Evolutionary conservation across 2,329 filamentous ascomycete genomes (phyloP).

Genomic region (Leptoxyphium fumago): DNA sequence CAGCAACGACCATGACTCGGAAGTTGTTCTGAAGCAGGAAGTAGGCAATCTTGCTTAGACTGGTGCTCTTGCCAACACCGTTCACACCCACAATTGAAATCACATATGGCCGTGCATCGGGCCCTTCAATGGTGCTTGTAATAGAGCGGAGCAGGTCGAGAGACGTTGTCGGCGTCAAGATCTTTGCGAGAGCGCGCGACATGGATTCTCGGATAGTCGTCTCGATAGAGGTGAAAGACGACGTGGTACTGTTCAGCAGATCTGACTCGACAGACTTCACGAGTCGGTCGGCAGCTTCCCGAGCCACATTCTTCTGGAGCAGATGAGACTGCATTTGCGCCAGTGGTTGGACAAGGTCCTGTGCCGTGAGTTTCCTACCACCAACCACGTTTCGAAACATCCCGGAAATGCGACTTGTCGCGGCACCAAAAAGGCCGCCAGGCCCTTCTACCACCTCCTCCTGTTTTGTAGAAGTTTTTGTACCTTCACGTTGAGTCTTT

Average conservation of each 20-base stretch:
- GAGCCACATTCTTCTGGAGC: conserved; percentile 87
- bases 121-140: conserved; percentile 52
- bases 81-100: conserved; percentile 98
- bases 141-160: conserved; percentile 92
- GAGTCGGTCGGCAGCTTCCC: conserved; percentile 79
- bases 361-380: conserved; percentile 78
- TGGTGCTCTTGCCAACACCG: conserved; percentile 95
- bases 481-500: conserved; percentile 46
- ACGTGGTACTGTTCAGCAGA: conserved; percentile 79
- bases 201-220: conserved; percentile 71
- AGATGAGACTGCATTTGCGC: conserved; percentile 94
- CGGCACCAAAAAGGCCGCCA: conserved; percentile 53
- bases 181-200: conserved; percentile 84
- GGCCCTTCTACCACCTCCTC: conserved; percentile 38
- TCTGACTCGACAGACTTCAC: conserved; percentile 87
- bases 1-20: conserved; percentile 83
- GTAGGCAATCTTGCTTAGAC: conserved; percentile 94
- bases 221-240: conserved; percentile 68
- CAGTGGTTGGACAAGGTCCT: conserved; percentile 81
- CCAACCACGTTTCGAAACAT: conserved; percentile 92
- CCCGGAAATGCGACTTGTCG: conserved; percentile 69
- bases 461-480: conserved; percentile 22
- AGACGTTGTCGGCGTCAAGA: conserved; percentile 88
- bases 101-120: conserved; percentile 70
- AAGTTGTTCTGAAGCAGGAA: conserved; percentile 97